Base-by-base conservation (phyloP, 208 protist genomes). In the Acanthamoeba lenticulata region DNA sequence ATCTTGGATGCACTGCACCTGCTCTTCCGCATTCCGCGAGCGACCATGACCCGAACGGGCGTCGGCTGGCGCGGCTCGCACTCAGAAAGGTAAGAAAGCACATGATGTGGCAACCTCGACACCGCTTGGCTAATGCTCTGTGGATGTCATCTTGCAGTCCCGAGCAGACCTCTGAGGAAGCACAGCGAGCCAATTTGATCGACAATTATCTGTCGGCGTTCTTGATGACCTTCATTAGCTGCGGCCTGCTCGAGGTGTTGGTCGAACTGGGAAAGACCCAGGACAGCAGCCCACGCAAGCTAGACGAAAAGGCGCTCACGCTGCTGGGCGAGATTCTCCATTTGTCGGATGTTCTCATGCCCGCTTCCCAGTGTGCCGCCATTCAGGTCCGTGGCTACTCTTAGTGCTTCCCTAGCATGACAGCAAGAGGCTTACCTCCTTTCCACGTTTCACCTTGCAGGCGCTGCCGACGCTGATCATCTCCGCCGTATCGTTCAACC, bases 181-280 rank as follows among this genome's bases (percentile, higher is more conserved):
- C 42, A 13, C 83, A 90, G 34, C 60, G 42, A 11, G 55, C 55
- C 15, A 90, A 67, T 29, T 49, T 90, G 1, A 90, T 90, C 24
- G 95, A 96, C 49, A 95, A 95, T 44, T 96, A 96, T 65, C 57
- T 96, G 27, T 72, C 93, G 0, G 94, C 92, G 3, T 36, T 96
- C 1, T 57, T 96, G 4, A 94, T 96, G 42, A 38, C 94, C 34
- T 96, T 96, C 34, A 94, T 96, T 40, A 42, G 94, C 60, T 91
- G 72, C 44, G 95, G 95, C 15, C 36, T 96, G 0, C 93, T 96
- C 3, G 95, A 96, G 90, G 90, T 52, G 83, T 42, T 96, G 24
- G 94, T 94, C 21, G 95, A 95, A 19, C 89, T 93, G 24, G 89
- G 89, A 34, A 93, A 93, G 83, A 90, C 32, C 34, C 83, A 90